phyloP scores from a whole-genome alignment of 2,329 filamentous ascomycete species.

The Diaporthe vaccinii region DNA sequence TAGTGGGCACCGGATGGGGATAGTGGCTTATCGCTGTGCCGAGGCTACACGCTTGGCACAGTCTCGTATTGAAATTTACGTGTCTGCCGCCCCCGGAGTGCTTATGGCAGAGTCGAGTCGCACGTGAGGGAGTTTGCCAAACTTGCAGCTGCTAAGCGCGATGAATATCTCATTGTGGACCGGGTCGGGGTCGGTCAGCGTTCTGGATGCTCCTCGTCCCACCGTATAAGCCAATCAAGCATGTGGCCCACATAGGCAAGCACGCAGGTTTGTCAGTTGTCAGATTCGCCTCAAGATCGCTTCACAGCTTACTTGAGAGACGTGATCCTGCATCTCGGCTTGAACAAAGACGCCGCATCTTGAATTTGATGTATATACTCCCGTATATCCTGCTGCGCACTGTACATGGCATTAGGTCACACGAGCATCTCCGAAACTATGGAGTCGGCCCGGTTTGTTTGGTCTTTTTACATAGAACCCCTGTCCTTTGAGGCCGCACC shows the following conservation, averaged over 20 bases:
- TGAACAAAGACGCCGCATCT: background rate
- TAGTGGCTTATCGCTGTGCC: background rate
- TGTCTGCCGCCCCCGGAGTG: background rate
- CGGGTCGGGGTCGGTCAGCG: background rate
- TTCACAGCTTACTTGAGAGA: background rate
- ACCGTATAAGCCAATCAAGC: background rate
- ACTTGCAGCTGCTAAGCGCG: background rate
- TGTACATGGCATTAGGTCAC: background rate
- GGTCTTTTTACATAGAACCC: background rate
- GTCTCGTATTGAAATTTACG: no score
- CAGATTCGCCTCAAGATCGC: background rate
- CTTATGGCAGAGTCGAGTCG: background rate
- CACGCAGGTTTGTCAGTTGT: background rate
- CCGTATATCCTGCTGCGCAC: no score
- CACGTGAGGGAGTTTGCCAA: background rate
- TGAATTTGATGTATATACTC: no score
- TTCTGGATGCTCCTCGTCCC: background rate
- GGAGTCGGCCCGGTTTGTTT: constrained; percentile 13
- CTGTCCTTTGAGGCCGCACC: background rate
- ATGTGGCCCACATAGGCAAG: background rate
- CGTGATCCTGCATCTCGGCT: background rate
- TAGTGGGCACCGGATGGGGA: no score
- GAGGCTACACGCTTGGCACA: background rate
- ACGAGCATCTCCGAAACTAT: constrained; percentile 8
- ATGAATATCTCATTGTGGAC: background rate